Percentiles rank a stretch among this genome's conserved stretches.
Evolutionary conservation across 179 eudicot genomes (phyloP).

Genomic region (Silene noctiflora): DNA sequence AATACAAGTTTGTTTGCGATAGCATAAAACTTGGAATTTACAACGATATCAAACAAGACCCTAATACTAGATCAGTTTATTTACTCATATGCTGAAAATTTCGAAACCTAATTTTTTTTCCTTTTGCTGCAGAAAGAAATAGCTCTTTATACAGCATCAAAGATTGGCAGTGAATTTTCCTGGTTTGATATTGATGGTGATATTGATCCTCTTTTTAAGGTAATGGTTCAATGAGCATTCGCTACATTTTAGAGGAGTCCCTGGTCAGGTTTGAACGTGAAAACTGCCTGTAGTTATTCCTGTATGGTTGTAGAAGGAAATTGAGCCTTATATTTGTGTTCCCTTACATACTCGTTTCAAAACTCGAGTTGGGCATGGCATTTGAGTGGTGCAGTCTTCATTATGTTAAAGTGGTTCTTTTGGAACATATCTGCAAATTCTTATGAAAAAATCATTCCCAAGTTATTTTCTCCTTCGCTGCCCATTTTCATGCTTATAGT

Average conservation of each 20-base stretch:
- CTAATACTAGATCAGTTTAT: neutral
- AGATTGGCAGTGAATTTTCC: conserved; percentile 69
- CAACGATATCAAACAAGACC: neutral
- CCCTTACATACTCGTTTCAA: neutral
- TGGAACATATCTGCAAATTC: neutral
- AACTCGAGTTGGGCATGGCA: conserved; percentile 3
- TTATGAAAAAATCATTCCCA: neutral
- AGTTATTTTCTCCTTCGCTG: neutral
- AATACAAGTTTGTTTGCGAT: neutral
- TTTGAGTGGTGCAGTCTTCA: neutral
- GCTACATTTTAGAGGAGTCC: neutral
- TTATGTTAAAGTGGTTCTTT: conserved; percentile 1
- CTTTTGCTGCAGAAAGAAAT: conserved; percentile 77
- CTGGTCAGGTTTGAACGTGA: neutral
- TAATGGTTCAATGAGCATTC: conserved; percentile 29
- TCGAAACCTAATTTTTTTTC: neutral
- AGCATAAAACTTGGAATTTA: neutral
- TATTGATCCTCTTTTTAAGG: conserved; percentile 95
- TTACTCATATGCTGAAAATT: neutral
- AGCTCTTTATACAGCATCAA: conserved; percentile 92
- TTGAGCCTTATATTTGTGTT: neutral
- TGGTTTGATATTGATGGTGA: conserved; percentile 95
- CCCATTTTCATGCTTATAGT: neutral
- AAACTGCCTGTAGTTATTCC: neutral
- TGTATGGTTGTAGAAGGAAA: neutral